phyloP scores from a whole-genome alignment of 1,139 yeast species.

The Zygosaccharomyces pseudobailii region DNA sequence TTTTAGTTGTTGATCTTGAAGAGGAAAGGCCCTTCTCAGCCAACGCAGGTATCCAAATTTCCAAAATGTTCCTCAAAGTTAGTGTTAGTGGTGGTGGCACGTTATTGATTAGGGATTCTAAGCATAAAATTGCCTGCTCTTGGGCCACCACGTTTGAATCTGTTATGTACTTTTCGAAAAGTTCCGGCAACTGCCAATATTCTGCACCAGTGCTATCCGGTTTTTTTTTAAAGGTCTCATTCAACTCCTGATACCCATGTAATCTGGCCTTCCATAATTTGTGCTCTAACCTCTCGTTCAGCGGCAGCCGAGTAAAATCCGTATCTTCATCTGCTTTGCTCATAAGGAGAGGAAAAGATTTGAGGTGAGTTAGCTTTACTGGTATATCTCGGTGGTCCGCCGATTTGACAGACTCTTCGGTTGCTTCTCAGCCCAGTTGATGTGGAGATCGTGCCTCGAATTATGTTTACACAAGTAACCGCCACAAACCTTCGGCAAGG shows the following conservation, averaged over 20 bases:
- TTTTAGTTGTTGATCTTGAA: constrained; percentile 69
- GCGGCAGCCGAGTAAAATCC: constrained; percentile 59
- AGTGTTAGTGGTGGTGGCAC: constrained; percentile 35
- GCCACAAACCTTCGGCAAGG: neutral
- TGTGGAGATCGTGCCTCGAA: too few relatives aligned
- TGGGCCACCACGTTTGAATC: constrained; percentile 93
- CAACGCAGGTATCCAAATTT: constrained; percentile 49
- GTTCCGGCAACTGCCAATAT: constrained; percentile 47
- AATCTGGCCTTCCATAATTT: constrained; percentile 87
- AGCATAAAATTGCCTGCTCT: constrained; percentile 65
- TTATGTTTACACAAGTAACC: neutral
- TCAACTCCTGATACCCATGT: constrained; percentile 70
- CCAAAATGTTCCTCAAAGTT: constrained; percentile 12
- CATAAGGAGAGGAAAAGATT: constrained; percentile 6
- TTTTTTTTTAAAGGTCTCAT: constrained; percentile 49
- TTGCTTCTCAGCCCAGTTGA: too few relatives aligned
- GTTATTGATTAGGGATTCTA: constrained; percentile 52
- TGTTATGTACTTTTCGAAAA: constrained; percentile 52
- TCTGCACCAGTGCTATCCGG: constrained; percentile 55
- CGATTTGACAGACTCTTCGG: too few relatives aligned
- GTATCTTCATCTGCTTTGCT: constrained; percentile 40
- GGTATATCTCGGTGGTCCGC: too few relatives aligned
- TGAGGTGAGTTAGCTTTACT: neutral
- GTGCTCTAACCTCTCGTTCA: constrained; percentile 63
- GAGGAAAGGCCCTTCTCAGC: constrained; percentile 74